Evolutionary conservation across 495 filamentous ascomycete species (phyloP).

Genomic region (Ramalina peruviana): DNA sequence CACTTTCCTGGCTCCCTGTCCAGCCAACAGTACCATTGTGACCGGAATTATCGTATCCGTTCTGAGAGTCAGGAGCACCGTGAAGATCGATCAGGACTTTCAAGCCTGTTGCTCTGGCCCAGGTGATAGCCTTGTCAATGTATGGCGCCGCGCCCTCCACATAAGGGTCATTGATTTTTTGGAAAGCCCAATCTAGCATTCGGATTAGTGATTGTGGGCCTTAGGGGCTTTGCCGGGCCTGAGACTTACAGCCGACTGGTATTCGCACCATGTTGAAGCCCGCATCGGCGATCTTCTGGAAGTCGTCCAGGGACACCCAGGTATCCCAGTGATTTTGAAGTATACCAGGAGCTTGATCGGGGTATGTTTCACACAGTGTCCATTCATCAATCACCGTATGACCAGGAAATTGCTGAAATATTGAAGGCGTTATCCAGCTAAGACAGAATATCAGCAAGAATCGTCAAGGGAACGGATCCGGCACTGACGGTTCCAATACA

Average conservation of each 20-base stretch:
- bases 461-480: not conserved
- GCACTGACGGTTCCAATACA: conserved; percentile 28
- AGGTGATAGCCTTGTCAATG: conserved; percentile 31
- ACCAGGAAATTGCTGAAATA: conserved; percentile 25
- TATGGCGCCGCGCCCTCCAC: conserved; percentile 32
- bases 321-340: conserved; percentile 43
- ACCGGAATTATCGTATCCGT: conserved; percentile 35
- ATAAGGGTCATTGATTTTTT: conserved; percentile 31
- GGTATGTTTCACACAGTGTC: conserved; percentile 38
- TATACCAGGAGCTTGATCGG: conserved; percentile 28
- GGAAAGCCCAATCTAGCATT: conserved; percentile 29
- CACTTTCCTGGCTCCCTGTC: conserved; percentile 28
- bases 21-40: conserved; percentile 23
- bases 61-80: conserved; percentile 49
- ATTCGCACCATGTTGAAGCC: conserved; percentile 38
- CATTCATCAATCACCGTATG: conserved; percentile 43
- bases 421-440: conserved; percentile 32
- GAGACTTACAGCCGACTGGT: conserved; percentile 26
- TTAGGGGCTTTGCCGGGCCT: too few species aligned
- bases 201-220: not conserved
- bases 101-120: conserved; percentile 27
- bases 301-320: conserved; percentile 51
- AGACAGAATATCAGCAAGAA: not conserved
- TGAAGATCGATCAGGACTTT: conserved; percentile 38
- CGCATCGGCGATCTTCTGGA: conserved; percentile 28